Evolutionary conservation across 2,329 filamentous ascomycete species (phyloP), one percentile per base, ranked within the genome.

Genomic region (Pyrenophora graminea): DNA sequence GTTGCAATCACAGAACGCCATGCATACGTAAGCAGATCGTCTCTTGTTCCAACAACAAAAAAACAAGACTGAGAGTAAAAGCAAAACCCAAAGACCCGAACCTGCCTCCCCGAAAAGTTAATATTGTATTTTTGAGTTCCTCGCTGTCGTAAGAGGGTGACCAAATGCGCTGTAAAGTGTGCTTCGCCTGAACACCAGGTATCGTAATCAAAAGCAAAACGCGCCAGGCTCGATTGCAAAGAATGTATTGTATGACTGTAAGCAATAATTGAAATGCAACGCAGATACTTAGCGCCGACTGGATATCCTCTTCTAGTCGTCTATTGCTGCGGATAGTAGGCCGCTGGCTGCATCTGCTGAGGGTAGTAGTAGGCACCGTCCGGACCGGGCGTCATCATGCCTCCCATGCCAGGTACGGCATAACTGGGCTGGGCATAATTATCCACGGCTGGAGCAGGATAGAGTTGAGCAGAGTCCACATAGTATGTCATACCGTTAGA

Each of bases 401-500:
- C 87, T 2, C 86, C 86, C 83, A 92, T 90, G 37, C 85, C 86
- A 54, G 81, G 76, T 44, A 82, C 77, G 8, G 81, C 75, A 63
- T 86, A 90, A 48, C 67, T 74, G 6, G 70, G 60, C 37, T 69
- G 78, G 69, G 66, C 52, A 38, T 72, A 74, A 17, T 57, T 62
- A 45, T 73, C 70, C 23, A 83, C 77, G 1, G 82, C 76, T 21
- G 84, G 78, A 2, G 62, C 58, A 13, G 66, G 45, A 31, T 73
- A 71, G 40, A 92, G 77, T 67, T 91, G 87, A n/a, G 86, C 82
- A 6, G 90, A 82, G 67, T 96, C 89, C 65, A 91, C 92, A 71
- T 96, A 99, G 73, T 96, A 97, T 1, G 96, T 91, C 83, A 95
- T 97, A 55, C 94, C 94, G 62, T 96, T 96, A 58, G 87, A 86